Conservation (phyloP, 1,284 basidiomycete genomes). For the Cryptococcus sp. region DNA sequence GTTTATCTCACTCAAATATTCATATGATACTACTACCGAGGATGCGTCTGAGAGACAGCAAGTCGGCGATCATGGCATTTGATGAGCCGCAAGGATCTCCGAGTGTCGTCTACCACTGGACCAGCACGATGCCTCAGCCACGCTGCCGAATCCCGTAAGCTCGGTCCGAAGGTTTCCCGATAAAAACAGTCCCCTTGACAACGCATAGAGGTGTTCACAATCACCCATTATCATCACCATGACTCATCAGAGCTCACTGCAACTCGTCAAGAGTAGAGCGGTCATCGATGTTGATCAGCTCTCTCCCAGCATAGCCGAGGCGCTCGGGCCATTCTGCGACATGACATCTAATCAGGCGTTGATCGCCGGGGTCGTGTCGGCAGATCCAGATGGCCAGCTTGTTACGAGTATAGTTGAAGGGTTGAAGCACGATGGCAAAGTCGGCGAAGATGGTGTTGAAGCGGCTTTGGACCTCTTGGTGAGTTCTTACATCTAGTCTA, state of each 20-base stretch:
- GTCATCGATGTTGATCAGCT: slow-evolving; percentile 13
- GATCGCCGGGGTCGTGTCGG: slow-evolving; percentile 5
- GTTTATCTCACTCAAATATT: no score
- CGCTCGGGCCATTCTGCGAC: slow-evolving; percentile 15
- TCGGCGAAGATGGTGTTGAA: slow-evolving; percentile 3
- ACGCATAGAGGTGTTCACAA: no score
- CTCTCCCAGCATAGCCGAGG: slow-evolving; percentile 5
- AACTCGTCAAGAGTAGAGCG: slow-evolving; percentile 4
- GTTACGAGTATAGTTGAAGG: slow-evolving; percentile 4
- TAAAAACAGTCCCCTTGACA: no score
- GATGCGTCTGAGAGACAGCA: no score
- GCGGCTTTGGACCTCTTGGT: slow-evolving; percentile 12
- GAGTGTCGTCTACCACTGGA: no score
- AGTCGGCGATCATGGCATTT: no score
- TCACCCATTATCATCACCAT: background rate
- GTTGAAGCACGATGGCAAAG: slow-evolving; percentile 1
- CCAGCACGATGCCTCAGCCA: no score
- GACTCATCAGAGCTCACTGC: slow-evolving; percentile 2
- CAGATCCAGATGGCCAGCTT: background rate
- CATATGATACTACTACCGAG: no score
- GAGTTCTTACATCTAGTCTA: background rate
- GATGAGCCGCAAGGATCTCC: no score
- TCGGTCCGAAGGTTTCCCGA: no score
- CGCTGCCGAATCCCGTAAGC: no score
- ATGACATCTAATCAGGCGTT: slow-evolving; percentile 15